Percentiles rank a stretch among this genome's conserved stretches.
Conservation (phyloP, 2,329 filamentous ascomycete genomes). For the Scytalidium lignicola region DNA sequence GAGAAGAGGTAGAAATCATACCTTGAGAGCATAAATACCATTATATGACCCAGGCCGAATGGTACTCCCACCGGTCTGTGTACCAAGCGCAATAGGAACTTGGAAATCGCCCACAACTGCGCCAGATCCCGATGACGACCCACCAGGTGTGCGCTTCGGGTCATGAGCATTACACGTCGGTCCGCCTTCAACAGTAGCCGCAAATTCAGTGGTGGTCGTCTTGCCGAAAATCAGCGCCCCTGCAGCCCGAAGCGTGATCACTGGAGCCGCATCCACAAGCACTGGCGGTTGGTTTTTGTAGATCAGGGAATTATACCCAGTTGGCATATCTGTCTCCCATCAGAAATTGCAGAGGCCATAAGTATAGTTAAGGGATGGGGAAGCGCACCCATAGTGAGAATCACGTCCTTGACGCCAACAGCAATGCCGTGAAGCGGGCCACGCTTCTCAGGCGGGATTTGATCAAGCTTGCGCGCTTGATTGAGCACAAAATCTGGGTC, state of each 20-base stretch:
- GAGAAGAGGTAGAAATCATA: slow-evolving; percentile 1
- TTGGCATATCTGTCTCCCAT: slow-evolving; percentile 52
- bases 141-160: slow-evolving; percentile 52
- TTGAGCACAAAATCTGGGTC: slow-evolving; percentile 39
- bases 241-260: slow-evolving; percentile 46
- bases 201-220: slow-evolving; percentile 61
- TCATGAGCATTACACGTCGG: slow-evolving; percentile 55
- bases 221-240: slow-evolving; percentile 56
- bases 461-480: slow-evolving; percentile 47
- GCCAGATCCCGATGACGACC: slow-evolving; percentile 62
- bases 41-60: slow-evolving; percentile 62
- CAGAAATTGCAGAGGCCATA: too few relatives aligned
- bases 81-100: slow-evolving; percentile 53
- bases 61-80: slow-evolving; percentile 60
- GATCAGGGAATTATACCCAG: slow-evolving; percentile 49
- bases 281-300: slow-evolving; percentile 40
- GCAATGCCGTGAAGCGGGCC: slow-evolving; percentile 53
- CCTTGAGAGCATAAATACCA: slow-evolving; percentile 58
- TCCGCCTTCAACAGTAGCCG: slow-evolving; percentile 47
- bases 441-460: slow-evolving; percentile 39
- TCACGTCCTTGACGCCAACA: slow-evolving; percentile 56
- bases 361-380: not conserved
- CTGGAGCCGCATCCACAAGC: slow-evolving; percentile 45
- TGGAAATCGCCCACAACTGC: slow-evolving; percentile 63
- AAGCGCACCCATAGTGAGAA: slow-evolving; percentile 52